phyloP scores from a whole-genome alignment of 768 basidiomycete species.

The Boletus pseudo-olivaceus region DNA sequence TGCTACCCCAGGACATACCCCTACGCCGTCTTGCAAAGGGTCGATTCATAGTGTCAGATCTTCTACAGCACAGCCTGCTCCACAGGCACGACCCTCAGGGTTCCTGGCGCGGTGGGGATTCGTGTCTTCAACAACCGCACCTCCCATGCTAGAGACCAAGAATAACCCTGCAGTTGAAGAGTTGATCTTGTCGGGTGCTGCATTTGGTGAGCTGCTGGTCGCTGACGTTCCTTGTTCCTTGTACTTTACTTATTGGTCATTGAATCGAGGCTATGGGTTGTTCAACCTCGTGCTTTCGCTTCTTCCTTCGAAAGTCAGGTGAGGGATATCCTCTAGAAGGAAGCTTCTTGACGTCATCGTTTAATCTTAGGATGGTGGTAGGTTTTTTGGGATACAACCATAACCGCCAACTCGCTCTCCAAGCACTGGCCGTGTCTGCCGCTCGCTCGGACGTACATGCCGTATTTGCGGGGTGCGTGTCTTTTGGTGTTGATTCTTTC shows the following conservation, averaged over 20 bases:
- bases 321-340: conserved; percentile 13
- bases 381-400: conserved; percentile 76
- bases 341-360: not conserved
- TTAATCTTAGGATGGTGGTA: conserved; percentile 53
- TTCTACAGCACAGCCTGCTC: conserved; percentile 16
- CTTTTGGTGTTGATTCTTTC: not conserved
- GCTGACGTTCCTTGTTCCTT: not conserved
- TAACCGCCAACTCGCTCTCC: conserved; percentile 64
- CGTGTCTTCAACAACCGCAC: conserved; percentile 8
- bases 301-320: conserved; percentile 70
- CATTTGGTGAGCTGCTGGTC: conserved; percentile 55
- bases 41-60: conserved; percentile 22
- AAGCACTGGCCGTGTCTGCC: conserved; percentile 66
- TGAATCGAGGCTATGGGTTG: conserved; percentile 47
- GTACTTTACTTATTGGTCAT: not conserved
- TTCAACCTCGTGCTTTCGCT: conserved; percentile 81
- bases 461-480: conserved; percentile 67
- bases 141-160: conserved; percentile 17
- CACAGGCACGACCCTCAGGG: conserved; percentile 20
- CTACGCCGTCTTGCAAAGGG: conserved; percentile 34
- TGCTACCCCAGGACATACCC: conserved; percentile 36
- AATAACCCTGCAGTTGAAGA: conserved; percentile 55
- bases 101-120: conserved; percentile 40
- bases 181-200: conserved; percentile 68
- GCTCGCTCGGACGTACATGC: conserved; percentile 67